Percentiles rank a stretch among this genome's conserved stretches.
These are phyloP conservation scores for Psilocybe subaeruginosa DNA, from an alignment of 768 basidiomycete genomes.

Conservation along the genomic window DNA sequence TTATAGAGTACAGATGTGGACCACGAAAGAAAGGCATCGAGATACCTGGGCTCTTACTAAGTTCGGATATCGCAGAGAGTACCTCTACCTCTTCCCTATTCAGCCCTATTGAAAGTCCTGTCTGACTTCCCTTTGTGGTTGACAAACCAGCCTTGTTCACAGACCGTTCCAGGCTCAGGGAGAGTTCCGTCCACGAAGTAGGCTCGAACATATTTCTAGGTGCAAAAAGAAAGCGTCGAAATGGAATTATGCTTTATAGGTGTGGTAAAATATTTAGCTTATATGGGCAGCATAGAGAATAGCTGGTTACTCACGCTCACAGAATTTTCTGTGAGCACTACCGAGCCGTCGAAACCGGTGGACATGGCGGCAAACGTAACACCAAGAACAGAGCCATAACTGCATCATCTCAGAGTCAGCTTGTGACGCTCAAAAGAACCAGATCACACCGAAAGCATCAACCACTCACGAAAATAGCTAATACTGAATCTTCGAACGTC, in stretches of 20 bases:
- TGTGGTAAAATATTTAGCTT: not conserved
- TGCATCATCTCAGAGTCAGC: slow-evolving; percentile 6
- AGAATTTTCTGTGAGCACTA: no score
- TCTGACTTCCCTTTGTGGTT: no score
- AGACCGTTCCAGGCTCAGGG: slow-evolving; percentile 42
- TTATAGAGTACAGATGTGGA: no score
- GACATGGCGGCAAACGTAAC: slow-evolving; percentile 32
- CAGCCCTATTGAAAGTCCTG: no score
- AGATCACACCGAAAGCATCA: not conserved
- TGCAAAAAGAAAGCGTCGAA: slow-evolving; percentile 35
- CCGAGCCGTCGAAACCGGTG: no score
- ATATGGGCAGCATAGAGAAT: not conserved
- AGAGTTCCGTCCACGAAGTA: slow-evolving; percentile 45
- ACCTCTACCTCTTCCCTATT: no score
- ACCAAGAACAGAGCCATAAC: slow-evolving; percentile 31
- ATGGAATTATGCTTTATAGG: slow-evolving; percentile 34
- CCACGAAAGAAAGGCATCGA: no score
- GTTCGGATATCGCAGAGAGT: no score
- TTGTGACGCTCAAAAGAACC: no score
- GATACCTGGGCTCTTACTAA: no score
- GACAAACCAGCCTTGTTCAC: slow-evolving; percentile 18
- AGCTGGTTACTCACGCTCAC: no score
- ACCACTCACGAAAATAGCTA: slow-evolving; percentile 34
- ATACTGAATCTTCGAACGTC: slow-evolving; percentile 33
- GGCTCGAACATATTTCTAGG: slow-evolving; percentile 32